Base-by-base conservation (phyloP, 805 yeast species). In the Vanderwaltozyma yarrowii region DNA sequence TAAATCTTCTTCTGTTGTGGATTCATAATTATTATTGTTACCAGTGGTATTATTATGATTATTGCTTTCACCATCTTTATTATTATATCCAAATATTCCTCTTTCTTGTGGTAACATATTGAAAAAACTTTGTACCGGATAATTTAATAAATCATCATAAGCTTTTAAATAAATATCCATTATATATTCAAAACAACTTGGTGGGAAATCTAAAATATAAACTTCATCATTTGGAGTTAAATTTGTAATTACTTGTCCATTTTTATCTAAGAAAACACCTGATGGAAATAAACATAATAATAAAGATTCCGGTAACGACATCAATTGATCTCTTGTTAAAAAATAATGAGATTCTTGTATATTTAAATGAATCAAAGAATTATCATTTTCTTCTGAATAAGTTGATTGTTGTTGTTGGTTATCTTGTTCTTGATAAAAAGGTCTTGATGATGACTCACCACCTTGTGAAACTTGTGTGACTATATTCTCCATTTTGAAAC, bases 251-350 rank as follows among this genome's bases (percentile, higher is more conserved):
- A 83, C 81, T 46, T 79, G 79, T 2, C 94, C 95, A 37, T 74
- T 63, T 41, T 70, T 69, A 58, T 85, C 92, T 40, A 83, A 70
- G 55, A 86, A 82, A 3, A 86, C 94, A 30, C 96, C 95, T 47
- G 83, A 85, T 13, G 96, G 95, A 53, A 86, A 84, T 17, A 92
- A 64, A 50, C 96, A 84, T 38, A 88, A 71, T 41, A 92, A 65
- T 18, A 92, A 76, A 43, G 88, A 78, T 56, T 92, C 98, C 1
- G 98, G 98, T 24, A 92, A 66, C 37, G 86, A 77, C 85, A 88
- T 80, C 47, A 92, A 70, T 56, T 86, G 95, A 50, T 85, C 94
- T 44, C 96, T 70, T 5, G 94, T 78, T 34, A 92, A 78, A 35
- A 76, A 74, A 59, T 88, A 86, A 44, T 69, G 64, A 14, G 62